Percentiles rank a stretch among this genome's conserved stretches.
These are phyloP conservation scores for Yamadazyma phyllophila DNA, from an alignment of 805 yeast species.

Conservation along the genomic window DNA sequence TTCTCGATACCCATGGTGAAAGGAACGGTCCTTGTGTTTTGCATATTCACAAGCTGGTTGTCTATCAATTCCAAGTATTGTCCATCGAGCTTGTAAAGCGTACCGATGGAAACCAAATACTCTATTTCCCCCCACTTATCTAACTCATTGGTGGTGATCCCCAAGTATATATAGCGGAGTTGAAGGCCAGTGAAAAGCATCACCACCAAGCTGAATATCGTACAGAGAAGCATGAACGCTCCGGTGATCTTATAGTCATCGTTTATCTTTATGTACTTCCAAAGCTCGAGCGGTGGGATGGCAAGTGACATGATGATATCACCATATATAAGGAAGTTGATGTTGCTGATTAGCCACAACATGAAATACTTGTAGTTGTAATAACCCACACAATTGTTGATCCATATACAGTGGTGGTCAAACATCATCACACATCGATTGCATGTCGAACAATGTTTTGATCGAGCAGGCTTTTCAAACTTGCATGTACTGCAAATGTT, in stretches of 20 bases:
- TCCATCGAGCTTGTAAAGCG: conserved; percentile 23
- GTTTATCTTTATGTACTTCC: conserved; percentile 26
- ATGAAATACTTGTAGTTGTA: conserved; percentile 63
- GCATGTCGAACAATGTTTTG: conserved; percentile 67
- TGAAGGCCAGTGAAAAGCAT: conserved; percentile 44
- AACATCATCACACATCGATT: conserved; percentile 45
- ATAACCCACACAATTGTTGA: conserved; percentile 72
- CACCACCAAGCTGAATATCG: conserved; percentile 35
- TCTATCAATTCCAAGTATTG: conserved; percentile 23
- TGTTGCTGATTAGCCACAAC: conserved; percentile 51
- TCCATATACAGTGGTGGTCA: conserved; percentile 67
- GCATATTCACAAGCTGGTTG: conserved; percentile 10
- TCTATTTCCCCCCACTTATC: conserved; percentile 70
- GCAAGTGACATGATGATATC: conserved; percentile 20
- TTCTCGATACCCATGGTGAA: conserved; percentile 1
- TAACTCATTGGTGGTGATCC: conserved; percentile 74
- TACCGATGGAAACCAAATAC: conserved; percentile 33
- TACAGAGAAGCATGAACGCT: conserved; percentile 38
- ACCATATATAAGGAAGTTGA: conserved; percentile 41
- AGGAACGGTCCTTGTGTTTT: conserved; percentile 9
- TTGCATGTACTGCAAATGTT: conserved; percentile 49
- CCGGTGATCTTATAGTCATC: conserved; percentile 39
- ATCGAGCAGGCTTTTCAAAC: conserved; percentile 52
- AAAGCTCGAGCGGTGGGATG: conserved; percentile 9
- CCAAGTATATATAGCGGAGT: conserved; percentile 51